These are phyloP conservation scores for Rhizopus sp. DNA, from an alignment of 371 early-diverging fungal species.

Conservation along the genomic window DNA sequence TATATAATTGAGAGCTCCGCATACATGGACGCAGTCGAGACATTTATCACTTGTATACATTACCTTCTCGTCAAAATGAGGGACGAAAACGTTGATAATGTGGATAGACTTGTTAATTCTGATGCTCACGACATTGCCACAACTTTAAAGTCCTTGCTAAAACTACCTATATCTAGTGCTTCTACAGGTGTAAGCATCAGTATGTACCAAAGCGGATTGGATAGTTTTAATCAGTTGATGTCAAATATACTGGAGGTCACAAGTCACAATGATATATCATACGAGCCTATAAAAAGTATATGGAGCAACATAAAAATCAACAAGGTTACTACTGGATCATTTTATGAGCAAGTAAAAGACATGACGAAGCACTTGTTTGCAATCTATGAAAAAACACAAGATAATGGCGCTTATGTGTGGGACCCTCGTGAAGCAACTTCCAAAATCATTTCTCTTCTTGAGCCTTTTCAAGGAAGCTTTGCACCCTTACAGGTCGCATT, in stretches of 20 bases:
- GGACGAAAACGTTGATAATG: neutral
- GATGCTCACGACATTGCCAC: neutral
- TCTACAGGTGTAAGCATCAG: neutral
- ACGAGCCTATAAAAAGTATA: neutral
- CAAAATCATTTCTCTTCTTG: neutral
- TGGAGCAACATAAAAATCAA: conserved; percentile 14
- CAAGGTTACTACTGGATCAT: conserved; percentile 43
- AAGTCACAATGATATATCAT: conserved; percentile 1
- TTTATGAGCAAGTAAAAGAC: conserved; percentile 44
- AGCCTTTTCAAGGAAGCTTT: conserved; percentile 2
- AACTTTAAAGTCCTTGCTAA: neutral
- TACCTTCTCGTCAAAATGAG: neutral
- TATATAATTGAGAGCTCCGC: neutral
- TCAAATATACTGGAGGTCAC: neutral
- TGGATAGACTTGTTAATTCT: neutral
- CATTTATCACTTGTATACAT: neutral
- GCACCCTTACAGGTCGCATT: neutral
- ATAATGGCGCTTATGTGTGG: neutral
- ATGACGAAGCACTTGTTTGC: neutral
- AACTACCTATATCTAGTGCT: neutral
- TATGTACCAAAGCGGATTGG: neutral
- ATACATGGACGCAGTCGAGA: neutral
- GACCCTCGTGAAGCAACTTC: neutral
- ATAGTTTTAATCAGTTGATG: neutral
- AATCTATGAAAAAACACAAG: neutral